Evolutionary conservation across 2,329 filamentous ascomycete species (phyloP).

Genomic region (Clarireedia monteithiana): DNA sequence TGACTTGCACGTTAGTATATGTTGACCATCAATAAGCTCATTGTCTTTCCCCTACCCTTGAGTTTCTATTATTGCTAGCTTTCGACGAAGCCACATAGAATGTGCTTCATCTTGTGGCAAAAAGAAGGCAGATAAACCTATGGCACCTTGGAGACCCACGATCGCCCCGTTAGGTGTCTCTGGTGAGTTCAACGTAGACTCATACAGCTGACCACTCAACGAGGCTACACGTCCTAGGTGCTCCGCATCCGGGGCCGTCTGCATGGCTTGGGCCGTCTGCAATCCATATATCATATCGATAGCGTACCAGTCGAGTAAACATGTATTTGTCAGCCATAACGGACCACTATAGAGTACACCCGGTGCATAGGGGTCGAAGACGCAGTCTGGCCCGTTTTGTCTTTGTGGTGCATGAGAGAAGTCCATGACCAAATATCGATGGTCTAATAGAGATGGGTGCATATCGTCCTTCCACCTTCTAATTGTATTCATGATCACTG

Average conservation of each 20-base stretch:
- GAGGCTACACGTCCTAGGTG: constrained; percentile 52
- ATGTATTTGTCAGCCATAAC: constrained; percentile 66
- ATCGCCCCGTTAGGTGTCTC: constrained; percentile 61
- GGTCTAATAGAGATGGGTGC: constrained; percentile 53
- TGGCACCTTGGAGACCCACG: constrained; percentile 64
- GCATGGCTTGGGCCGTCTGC: constrained; percentile 54
- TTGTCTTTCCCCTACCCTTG: constrained; percentile 51
- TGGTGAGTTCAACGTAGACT: constrained; percentile 67
- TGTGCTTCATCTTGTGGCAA: constrained; percentile 68
- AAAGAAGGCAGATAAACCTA: constrained; percentile 72
- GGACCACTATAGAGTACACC: constrained; percentile 63
- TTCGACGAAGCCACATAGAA: constrained; percentile 70
- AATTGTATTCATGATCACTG: constrained; percentile 41
- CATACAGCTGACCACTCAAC: constrained; percentile 69
- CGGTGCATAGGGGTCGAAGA: constrained; percentile 66
- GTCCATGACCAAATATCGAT: constrained; percentile 53
- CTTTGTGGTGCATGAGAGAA: constrained; percentile 41
- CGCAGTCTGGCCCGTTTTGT: constrained; percentile 40
- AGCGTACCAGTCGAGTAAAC: constrained; percentile 70
- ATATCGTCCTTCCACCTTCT: constrained; percentile 47
- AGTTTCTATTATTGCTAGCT: constrained; percentile 70
- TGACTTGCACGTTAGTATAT: constrained; percentile 31
- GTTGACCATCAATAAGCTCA: background rate
- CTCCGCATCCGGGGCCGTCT: constrained; percentile 40
- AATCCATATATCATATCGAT: constrained; percentile 74